These are phyloP conservation scores for Podaxis sp. DNA, from an alignment of 768 basidiomycete species.

Conservation along the genomic window DNA sequence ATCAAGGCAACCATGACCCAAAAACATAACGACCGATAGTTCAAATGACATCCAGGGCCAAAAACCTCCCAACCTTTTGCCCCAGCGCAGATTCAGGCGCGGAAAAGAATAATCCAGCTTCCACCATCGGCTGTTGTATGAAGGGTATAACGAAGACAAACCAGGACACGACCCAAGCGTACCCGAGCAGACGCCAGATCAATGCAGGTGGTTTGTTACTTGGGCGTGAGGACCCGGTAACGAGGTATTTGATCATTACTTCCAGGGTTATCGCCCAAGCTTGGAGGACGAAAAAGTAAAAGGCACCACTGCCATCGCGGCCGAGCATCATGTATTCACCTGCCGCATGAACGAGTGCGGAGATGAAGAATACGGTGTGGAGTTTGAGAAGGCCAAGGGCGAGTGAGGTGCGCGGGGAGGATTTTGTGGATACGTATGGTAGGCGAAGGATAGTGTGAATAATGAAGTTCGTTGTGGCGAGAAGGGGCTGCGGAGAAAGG, in stretches of 20 bases:
- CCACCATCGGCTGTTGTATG: conserved; percentile 11
- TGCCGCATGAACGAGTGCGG: conserved; percentile 23
- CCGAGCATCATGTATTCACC: conserved; percentile 25
- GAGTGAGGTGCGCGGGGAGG: conserved; percentile 14
- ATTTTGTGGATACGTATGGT: conserved; percentile 23
- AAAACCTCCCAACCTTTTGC: background rate
- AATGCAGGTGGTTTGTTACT: background rate
- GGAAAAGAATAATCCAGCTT: conserved; percentile 2
- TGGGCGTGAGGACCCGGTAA: conserved; percentile 3
- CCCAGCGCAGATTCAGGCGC: background rate
- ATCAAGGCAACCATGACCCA: background rate
- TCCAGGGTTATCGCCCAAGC: conserved; percentile 25
- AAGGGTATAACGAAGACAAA: conserved; percentile 4
- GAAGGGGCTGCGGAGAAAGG: background rate
- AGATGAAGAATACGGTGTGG: conserved; percentile 26
- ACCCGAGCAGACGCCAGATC: conserved; percentile 5
- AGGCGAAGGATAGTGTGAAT: conserved; percentile 20
- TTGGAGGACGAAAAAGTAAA: conserved; percentile 27
- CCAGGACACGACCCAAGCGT: conserved; percentile 13
- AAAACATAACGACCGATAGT: background rate
- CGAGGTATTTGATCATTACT: conserved; percentile 15
- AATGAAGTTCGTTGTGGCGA: background rate
- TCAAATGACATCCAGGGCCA: conserved; percentile 2
- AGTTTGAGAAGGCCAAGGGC: conserved; percentile 13
- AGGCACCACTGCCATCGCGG: conserved; percentile 15